phyloP scores from a whole-genome alignment of 192 early-diverging fungal genomes.

The Backusella tuberculispora region DNA sequence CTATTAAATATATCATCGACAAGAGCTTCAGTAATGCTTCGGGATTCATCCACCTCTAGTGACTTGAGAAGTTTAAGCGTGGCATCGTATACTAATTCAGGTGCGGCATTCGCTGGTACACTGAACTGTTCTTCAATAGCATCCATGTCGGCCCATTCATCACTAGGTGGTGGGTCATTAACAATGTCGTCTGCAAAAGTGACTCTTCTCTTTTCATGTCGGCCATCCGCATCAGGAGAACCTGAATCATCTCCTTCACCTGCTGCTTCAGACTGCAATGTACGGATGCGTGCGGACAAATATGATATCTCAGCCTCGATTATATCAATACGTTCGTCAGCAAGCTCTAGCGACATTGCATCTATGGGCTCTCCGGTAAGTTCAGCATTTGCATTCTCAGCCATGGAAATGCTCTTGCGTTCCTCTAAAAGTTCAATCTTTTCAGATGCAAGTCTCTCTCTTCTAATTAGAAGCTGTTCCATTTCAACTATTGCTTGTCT shows the following conservation, averaged over 20 bases:
- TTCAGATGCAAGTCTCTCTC: slow-evolving; percentile 50
- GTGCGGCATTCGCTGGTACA: slow-evolving; percentile 46
- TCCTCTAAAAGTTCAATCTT: slow-evolving; percentile 57
- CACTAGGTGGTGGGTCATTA: slow-evolving; percentile 19
- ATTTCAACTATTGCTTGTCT: slow-evolving; percentile 57
- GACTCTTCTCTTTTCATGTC: slow-evolving; percentile 35
- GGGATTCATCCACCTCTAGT: slow-evolving; percentile 52
- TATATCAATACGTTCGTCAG: slow-evolving; percentile 62
- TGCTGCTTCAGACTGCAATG: slow-evolving; percentile 56
- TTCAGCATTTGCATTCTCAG: slow-evolving; percentile 45
- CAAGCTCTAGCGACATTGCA: slow-evolving; percentile 46
- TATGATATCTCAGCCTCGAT: slow-evolving; percentile 61
- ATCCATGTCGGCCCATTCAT: slow-evolving; percentile 45
- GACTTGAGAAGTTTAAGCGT: slow-evolving; percentile 52
- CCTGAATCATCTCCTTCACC: slow-evolving; percentile 23
- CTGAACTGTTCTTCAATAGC: slow-evolving; percentile 40
- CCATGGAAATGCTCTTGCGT: slow-evolving; percentile 51
- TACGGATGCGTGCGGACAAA: slow-evolving; percentile 57
- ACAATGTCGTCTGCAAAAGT: slow-evolving; percentile 46
- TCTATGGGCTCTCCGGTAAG: slow-evolving; percentile 27
- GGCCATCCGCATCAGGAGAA: not conserved
- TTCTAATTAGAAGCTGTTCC: slow-evolving; percentile 53
- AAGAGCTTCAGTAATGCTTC: slow-evolving; percentile 57
- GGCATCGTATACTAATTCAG: slow-evolving; percentile 54
- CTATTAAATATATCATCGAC: slow-evolving; percentile 61